Base-by-base conservation (phyloP, 257 asterid genomes). In the Eustoma russellianum region DNA sequence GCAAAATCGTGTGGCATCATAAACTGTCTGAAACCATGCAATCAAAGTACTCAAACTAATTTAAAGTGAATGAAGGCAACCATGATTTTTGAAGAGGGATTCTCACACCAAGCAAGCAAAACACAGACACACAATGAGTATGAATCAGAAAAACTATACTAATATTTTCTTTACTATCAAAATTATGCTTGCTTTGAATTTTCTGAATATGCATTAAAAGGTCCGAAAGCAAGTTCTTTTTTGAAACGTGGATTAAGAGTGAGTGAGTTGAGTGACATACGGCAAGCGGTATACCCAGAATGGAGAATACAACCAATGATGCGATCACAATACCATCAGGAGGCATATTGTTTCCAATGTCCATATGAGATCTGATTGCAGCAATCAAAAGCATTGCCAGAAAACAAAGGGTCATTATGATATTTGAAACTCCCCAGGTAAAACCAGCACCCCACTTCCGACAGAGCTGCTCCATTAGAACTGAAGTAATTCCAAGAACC, bases 251-350 rank as follows among this genome's bases (percentile, higher is more conserved):
- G 43, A 35, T 17, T 3, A 47, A 13, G 41, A 43, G 50, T 56
- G 57, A 48, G 34, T 45, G 40, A 46, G 55, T 65, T 53, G 53
- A 50, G 73, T 13, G 62, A 77, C 94, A 79, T 78, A 89, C 95
- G 34, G 97, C 86, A 43, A 83, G 78, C 1, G 95, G 97, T 66
- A 82, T 68, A 53, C 95, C 97, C 57, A 89, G 95, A 74, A 89
- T 19, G 43, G 94, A 60, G 67, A 89, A 85, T 45, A 69, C 76
- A 35, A 68, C n/a, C 24, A 85, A 72, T 30, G 88, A 75, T 63
- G 95, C 86, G 59, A 79, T 72, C 68, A 89, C 87, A 59, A 85
- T 53, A 33, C 94, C 81, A 61, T 67, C 64, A 10, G 93, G 82
- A 38, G 95, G 94, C 56, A 56, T 73, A 66, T 17, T 38, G 24